Conservation (phyloP, 1,139 yeast species). For the Yarrowia galli region DNA sequence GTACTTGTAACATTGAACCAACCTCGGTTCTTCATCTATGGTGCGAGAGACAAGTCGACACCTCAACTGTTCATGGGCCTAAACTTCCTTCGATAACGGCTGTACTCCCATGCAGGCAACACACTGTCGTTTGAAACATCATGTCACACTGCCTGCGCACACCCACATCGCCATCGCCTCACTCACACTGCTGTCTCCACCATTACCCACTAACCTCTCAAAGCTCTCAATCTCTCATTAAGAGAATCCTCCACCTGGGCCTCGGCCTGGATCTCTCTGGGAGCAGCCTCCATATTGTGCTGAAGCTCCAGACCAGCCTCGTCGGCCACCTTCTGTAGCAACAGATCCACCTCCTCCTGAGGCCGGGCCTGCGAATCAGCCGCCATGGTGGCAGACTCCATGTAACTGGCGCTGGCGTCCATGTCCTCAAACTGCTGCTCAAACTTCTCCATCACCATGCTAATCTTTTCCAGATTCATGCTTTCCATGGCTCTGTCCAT, state of each 20-base stretch:
- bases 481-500: slow-evolving; percentile 97
- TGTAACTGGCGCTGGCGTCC: slow-evolving; percentile 92
- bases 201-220: slow-evolving; percentile 58
- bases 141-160: too few relatives aligned
- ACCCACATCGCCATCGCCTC: too few relatives aligned
- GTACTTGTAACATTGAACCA: neutral
- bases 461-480: slow-evolving; percentile 89
- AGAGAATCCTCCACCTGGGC: slow-evolving; percentile 88
- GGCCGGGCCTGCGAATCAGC: slow-evolving; percentile 91
- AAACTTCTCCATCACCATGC: slow-evolving; percentile 96
- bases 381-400: slow-evolving; percentile 86
- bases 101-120: too few relatives aligned
- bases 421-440: slow-evolving; percentile 95
- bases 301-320: slow-evolving; percentile 95
- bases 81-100: too few relatives aligned
- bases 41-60: too few relatives aligned
- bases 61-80: too few relatives aligned
- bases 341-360: slow-evolving; percentile 91
- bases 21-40: neutral
- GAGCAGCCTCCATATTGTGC: slow-evolving; percentile 66
- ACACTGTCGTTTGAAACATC: too few relatives aligned
- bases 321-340: slow-evolving; percentile 94
- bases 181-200: too few relatives aligned
- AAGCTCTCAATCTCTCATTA: slow-evolving; percentile 86
- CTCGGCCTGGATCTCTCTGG: slow-evolving; percentile 55